Percentiles rank a stretch among this genome's conserved stretches.
These are phyloP conservation scores for Marasmius oreades DNA, from an alignment of 1,284 basidiomycete species.

Conservation along the genomic window DNA sequence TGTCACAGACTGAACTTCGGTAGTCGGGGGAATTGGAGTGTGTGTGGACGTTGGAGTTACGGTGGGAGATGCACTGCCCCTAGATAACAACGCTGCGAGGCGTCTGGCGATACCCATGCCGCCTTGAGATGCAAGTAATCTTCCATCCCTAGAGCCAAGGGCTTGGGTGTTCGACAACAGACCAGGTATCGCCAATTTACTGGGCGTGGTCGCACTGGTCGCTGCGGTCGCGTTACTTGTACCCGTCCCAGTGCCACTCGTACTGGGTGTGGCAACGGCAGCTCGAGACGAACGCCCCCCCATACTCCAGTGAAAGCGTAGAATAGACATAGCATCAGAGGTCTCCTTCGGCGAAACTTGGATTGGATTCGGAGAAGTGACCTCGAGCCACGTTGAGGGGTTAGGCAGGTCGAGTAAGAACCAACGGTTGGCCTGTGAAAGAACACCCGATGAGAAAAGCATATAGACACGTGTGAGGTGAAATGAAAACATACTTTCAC, in stretches of 20 bases:
- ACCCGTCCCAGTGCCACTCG: neutral
- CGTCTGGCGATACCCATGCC: neutral
- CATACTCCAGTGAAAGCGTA: constrained; percentile 52
- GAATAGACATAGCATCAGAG: constrained; percentile 65
- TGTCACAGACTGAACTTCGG: neutral
- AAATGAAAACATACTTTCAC: constrained; percentile 67
- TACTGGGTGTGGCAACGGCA: neutral
- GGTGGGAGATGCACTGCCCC: neutral
- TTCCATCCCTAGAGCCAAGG: too few relatives aligned
- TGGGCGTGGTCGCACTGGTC: neutral
- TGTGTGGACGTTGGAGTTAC: neutral
- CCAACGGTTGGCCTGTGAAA: constrained; percentile 63
- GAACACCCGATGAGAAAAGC: neutral
- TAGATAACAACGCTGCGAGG: neutral
- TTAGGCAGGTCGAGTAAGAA: constrained; percentile 73
- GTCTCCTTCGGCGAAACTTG: constrained; percentile 80
- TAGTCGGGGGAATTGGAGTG: neutral
- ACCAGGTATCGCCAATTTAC: neutral
- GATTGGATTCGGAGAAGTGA: constrained; percentile 55
- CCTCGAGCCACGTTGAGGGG: constrained; percentile 73
- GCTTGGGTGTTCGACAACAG: neutral
- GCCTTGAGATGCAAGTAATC: neutral
- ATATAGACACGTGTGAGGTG: neutral
- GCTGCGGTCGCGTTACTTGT: neutral
- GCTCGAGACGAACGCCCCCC: neutral